Conservation (phyloP, 2,329 filamentous ascomycete species). For the Teratosphaeriaceae sp. region DNA sequence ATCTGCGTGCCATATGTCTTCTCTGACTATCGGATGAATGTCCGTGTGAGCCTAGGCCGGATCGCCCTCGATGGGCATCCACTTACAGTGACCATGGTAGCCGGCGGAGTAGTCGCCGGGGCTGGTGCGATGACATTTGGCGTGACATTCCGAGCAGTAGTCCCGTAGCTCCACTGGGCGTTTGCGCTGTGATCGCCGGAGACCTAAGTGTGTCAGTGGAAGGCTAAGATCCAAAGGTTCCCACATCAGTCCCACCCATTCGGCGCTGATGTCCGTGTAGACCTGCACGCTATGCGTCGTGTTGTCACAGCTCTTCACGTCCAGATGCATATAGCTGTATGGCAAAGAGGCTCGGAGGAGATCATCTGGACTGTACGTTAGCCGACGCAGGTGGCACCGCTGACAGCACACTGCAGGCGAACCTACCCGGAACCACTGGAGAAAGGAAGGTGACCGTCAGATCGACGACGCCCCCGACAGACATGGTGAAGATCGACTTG, state of each 20-base stretch:
- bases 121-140: too few relatives aligned
- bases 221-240: constrained; percentile 1
- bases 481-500: constrained; percentile 61
- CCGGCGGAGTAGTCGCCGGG: too few relatives aligned
- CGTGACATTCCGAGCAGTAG: constrained; percentile 14
- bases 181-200: constrained; percentile 53
- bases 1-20: constrained; percentile 15
- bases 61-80: too few relatives aligned
- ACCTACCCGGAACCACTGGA: constrained; percentile 52
- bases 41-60: neutral
- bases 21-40: neutral
- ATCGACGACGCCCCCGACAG: constrained; percentile 52
- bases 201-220: constrained; percentile 55
- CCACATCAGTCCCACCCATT: constrained; percentile 35
- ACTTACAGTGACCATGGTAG: too few relatives aligned
- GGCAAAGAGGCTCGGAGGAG: constrained; percentile 60
- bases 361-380: too few relatives aligned
- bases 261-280: constrained; percentile 66
- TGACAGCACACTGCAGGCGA: neutral
- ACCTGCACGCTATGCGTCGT: constrained; percentile 41
- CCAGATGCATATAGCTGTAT: constrained; percentile 64
- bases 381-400: too few relatives aligned
- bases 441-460: constrained; percentile 66
- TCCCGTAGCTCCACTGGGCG: constrained; percentile 57
- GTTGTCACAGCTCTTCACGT: constrained; percentile 57